These are phyloP conservation scores for Carpinus fangiana DNA, from an alignment of 306 rosid species.

Conservation along the genomic window DNA sequence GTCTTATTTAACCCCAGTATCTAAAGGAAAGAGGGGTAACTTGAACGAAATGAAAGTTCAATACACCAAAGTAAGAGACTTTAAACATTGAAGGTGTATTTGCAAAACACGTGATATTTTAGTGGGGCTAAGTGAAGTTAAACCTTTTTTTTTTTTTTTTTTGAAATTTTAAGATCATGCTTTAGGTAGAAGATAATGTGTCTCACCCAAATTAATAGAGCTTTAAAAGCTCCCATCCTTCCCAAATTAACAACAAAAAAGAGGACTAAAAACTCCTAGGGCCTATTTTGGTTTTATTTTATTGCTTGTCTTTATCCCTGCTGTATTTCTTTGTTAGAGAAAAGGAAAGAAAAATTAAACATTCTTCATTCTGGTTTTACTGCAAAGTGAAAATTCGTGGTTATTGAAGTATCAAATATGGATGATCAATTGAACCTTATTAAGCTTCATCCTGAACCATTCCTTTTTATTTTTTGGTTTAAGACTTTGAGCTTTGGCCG, in stretches of 20 bases:
- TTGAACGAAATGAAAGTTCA: too few relatives aligned
- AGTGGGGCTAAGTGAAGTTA: too few relatives aligned
- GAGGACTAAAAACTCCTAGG: background rate
- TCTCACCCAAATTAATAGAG: background rate
- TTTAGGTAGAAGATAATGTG: background rate
- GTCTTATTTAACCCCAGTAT: too few relatives aligned
- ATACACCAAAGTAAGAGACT: too few relatives aligned
- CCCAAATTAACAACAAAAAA: background rate
- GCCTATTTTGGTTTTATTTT: background rate
- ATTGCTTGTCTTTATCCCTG: background rate
- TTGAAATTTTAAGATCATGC: background rate
- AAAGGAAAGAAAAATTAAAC: background rate
- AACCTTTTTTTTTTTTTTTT: background rate
- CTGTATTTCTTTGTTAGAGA: background rate
- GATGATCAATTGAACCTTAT: conserved; percentile 4
- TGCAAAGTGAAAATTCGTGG: background rate
- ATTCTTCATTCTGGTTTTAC: background rate
- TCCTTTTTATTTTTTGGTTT: background rate
- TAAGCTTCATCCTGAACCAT: background rate
- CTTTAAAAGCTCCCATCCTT: background rate
- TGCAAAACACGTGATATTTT: too few relatives aligned
- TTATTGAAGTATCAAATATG: background rate
- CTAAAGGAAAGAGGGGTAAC: too few relatives aligned
- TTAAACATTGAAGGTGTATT: too few relatives aligned
- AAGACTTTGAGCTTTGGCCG: background rate